Conservation (phyloP, 1,139 yeast species). For the Geotrichum aggregatum region DNA sequence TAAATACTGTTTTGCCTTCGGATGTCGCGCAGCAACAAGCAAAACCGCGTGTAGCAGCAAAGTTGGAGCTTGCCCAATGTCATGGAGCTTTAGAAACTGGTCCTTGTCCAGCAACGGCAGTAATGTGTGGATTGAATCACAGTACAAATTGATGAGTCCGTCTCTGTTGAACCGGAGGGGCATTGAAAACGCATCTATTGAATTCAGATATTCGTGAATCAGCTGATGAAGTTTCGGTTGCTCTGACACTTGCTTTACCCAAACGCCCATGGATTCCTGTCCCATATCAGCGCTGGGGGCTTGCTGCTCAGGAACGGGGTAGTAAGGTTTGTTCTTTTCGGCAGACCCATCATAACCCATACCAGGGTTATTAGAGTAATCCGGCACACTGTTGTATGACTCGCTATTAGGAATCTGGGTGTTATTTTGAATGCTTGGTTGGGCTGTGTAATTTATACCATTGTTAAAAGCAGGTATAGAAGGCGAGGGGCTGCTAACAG, state of each 20-base stretch:
- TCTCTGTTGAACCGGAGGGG: conserved; percentile 37
- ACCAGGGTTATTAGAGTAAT: not conserved
- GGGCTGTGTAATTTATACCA: not conserved
- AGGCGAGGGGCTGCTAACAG: not conserved
- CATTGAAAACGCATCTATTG: conserved; percentile 43
- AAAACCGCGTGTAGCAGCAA: conserved; percentile 42
- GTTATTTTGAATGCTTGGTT: not conserved
- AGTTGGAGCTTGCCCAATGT: conserved; percentile 40
- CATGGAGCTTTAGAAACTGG: conserved; percentile 39
- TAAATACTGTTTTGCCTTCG: conserved; percentile 37
- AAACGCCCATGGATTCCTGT: conserved; percentile 35
- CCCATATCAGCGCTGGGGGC: not conserved
- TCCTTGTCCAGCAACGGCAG: conserved; percentile 41
- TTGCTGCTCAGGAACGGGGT: not conserved
- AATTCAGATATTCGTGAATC: conserved; percentile 37
- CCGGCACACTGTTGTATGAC: not conserved
- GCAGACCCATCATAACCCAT: not conserved
- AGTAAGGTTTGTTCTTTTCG: not conserved
- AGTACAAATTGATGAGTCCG: conserved; percentile 39
- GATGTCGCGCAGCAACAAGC: conserved; percentile 42
- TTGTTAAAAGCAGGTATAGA: not conserved
- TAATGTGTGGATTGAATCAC: conserved; percentile 39
- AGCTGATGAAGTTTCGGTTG: conserved; percentile 35
- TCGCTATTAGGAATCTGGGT: not conserved
- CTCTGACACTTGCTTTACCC: conserved; percentile 37